Percentiles rank a stretch among this genome's conserved stretches.
Conservation (phyloP, 2,329 filamentous ascomycete genomes). For the Pseudogymnoascus sp. region DNA sequence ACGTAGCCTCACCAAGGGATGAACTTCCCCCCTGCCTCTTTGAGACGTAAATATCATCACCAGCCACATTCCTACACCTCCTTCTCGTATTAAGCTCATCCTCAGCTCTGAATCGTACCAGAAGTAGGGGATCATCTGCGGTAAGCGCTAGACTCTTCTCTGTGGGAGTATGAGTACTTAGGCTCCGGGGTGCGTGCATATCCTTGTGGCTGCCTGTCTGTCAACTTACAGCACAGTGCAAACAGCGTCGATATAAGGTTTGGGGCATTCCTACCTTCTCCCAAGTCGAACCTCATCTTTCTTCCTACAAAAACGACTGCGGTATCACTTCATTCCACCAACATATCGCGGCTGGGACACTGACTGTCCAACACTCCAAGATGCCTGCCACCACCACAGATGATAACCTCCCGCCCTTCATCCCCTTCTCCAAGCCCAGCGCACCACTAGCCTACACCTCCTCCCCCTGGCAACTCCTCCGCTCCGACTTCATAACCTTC, state of each 20-base stretch:
- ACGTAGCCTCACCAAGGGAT: not conserved
- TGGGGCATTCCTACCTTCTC: not conserved
- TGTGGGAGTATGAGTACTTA: not conserved
- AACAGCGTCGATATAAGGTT: not conserved
- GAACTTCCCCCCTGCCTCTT: not conserved
- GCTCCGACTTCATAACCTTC: constrained; percentile 32
- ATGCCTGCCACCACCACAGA: not conserved
- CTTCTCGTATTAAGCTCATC: not conserved
- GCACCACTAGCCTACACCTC: not conserved
- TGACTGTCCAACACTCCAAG: not conserved
- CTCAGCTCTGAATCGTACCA: not conserved
- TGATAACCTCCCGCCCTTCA: not conserved
- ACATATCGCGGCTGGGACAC: not conserved
- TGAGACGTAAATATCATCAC: not conserved
- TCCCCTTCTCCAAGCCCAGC: not conserved
- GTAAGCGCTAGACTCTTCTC: not conserved
- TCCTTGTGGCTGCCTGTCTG: not conserved
- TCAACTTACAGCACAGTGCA: not conserved
- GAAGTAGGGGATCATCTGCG: not conserved
- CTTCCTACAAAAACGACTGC: not conserved
- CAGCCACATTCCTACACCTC: not conserved
- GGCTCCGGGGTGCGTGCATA: not conserved
- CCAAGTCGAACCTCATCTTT: not conserved
- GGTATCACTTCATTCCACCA: not conserved
- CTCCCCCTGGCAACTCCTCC: constrained; percentile 31